A percentile compares a stretch with the other conserved stretches of the same genome.
These are phyloP conservation scores for Cucumis sativus DNA, from an alignment of 306 rosid species.

Conservation along the genomic window Cucumber_9930_V3 NC_026655.2:5742001-5742500, in stretches of 20 bases:
- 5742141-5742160: constrained; percentile 68
- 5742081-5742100: constrained; percentile 1
- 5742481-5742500: constrained; percentile 2
- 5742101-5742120: constrained; percentile 43
- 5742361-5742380: not conserved
- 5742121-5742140: constrained; percentile 95
- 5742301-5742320: not conserved
- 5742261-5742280: not conserved
- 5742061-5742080: not conserved
- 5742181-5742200: constrained; percentile 20
- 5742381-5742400: not conserved
- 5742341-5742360: not conserved
- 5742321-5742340: not conserved
- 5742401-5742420: not conserved
- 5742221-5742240: not conserved
- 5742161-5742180: constrained; percentile 21
- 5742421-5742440: not conserved
- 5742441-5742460: not conserved
- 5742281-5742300: not conserved
- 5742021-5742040: too few species aligned
- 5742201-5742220: constrained; percentile 9
- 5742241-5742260: not conserved
- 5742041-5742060: not conserved
- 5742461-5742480: not conserved
- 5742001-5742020: too few species aligned